Percentiles rank a stretch among this genome's conserved stretches.
Conservation (phyloP, 192 early-diverging fungal genomes). For the Kappamyces sp. region DNA sequence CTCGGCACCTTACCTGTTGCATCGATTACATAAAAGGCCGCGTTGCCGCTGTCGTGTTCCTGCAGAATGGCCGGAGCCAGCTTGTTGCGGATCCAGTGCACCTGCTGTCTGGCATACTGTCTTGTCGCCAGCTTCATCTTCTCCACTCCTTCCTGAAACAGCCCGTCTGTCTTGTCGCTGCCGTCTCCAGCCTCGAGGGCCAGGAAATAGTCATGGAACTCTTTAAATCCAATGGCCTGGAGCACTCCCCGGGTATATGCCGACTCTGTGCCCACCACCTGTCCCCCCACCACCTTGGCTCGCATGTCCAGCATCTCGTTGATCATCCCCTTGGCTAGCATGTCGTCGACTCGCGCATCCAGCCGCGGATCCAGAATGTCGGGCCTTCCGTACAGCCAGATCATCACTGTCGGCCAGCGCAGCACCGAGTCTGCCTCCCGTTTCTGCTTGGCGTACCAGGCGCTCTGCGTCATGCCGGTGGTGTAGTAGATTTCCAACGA, state of each 20-base stretch:
- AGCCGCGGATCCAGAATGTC: slow-evolving; percentile 65
- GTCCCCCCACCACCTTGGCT: slow-evolving; percentile 23
- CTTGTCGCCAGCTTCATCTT: slow-evolving; percentile 66
- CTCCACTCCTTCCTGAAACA: slow-evolving; percentile 2
- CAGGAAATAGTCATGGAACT: slow-evolving; percentile 70
- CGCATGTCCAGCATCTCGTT: slow-evolving; percentile 44
- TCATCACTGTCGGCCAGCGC: slow-evolving; percentile 65
- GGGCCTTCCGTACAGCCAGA: slow-evolving; percentile 82
- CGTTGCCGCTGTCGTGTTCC: slow-evolving; percentile 9
- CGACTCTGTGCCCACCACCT: slow-evolving; percentile 34
- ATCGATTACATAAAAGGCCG: slow-evolving; percentile 14
- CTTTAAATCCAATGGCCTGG: slow-evolving; percentile 83
- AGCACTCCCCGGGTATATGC: slow-evolving; percentile 60
- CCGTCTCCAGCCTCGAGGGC: slow-evolving; percentile 26
- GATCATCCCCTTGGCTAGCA: slow-evolving; percentile 63
- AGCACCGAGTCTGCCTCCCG: slow-evolving; percentile 10
- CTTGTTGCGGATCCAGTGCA: slow-evolving; percentile 77
- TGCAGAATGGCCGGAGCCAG: slow-evolving; percentile 24
- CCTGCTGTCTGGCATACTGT: slow-evolving; percentile 78
- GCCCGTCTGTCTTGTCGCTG: not conserved
- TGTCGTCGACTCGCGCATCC: slow-evolving; percentile 77
- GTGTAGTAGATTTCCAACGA: slow-evolving; percentile 75
- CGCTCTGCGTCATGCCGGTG: slow-evolving; percentile 70
- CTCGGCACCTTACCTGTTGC: slow-evolving; percentile 2
- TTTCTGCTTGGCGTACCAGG: slow-evolving; percentile 64